Evolutionary conservation across 108 stramenopile species (phyloP).

Genomic region (Cylindrotheca closterium): DNA sequence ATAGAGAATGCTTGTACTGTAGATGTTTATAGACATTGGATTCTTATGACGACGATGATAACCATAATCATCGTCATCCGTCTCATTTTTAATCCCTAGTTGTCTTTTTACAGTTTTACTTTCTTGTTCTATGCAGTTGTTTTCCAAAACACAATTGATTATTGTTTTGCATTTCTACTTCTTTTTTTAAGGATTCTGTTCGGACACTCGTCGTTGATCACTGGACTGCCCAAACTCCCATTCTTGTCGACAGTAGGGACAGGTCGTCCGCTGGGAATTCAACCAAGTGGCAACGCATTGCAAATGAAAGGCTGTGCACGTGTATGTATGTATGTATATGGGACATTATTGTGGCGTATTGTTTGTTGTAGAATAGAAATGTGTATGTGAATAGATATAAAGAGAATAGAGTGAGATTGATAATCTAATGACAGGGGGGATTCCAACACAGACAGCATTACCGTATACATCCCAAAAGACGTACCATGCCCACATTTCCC

Average conservation of each 20-base stretch:
- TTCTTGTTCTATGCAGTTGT: too few species aligned
- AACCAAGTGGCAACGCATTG: constrained; percentile 84
- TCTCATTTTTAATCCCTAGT: too few species aligned
- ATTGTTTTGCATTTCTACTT: too few species aligned
- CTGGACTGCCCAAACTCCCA: constrained; percentile 81
- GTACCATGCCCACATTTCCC: constrained; percentile 87
- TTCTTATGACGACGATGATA: too few species aligned
- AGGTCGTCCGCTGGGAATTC: constrained; percentile 44
- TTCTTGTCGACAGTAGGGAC: constrained; percentile 84
- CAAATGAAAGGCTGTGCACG: constrained; percentile 72
- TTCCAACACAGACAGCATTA: not conserved
- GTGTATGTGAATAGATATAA: not conserved
- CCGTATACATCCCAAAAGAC: not conserved
- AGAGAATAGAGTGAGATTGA: not conserved
- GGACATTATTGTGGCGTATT: not conserved
- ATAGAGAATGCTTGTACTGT: too few species aligned
- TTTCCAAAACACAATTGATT: too few species aligned
- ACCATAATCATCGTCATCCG: too few species aligned
- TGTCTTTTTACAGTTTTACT: too few species aligned
- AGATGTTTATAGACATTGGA: too few species aligned
- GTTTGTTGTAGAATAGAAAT: not conserved
- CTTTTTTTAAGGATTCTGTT: not conserved
- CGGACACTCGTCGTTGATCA: constrained; percentile 15
- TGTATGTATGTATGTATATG: constrained; percentile 3
- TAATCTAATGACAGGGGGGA: too few species aligned